Evolutionary conservation across 768 basidiomycete genomes (phyloP).

Genomic region (Mycena floridula): DNA sequence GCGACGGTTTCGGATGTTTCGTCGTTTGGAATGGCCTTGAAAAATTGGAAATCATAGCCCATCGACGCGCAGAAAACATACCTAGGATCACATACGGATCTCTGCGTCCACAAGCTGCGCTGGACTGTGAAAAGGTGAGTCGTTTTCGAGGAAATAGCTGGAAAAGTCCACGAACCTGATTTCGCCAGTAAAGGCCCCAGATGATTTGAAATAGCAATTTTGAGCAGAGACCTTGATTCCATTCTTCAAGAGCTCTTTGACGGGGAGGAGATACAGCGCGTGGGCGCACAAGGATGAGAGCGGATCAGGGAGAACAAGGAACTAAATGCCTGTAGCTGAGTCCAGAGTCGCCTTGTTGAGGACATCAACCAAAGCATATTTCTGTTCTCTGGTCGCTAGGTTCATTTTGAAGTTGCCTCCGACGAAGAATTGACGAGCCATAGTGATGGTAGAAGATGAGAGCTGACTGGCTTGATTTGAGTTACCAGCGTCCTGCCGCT

Average conservation of each 20-base stretch:
- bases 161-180: slow-evolving; percentile 69
- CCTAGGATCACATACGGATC: slow-evolving; percentile 88
- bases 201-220: slow-evolving; percentile 79
- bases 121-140: slow-evolving; percentile 40
- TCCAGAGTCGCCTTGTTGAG: slow-evolving; percentile 82
- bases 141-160: slow-evolving; percentile 54
- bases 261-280: slow-evolving; percentile 75
- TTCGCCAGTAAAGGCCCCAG: slow-evolving; percentile 95
- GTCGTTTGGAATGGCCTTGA: slow-evolving; percentile 89
- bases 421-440: slow-evolving; percentile 87
- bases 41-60: not conserved
- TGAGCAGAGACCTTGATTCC: slow-evolving; percentile 83
- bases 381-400: slow-evolving; percentile 59
- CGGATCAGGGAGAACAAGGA: no score
- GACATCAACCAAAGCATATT: slow-evolving; percentile 55
- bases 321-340: slow-evolving; percentile 63
- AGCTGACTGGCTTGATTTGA: no score
- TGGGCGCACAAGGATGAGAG: no score
- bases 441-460: no score
- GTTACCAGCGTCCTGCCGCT: no score
- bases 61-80: slow-evolving; percentile 25
- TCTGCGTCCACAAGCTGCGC: slow-evolving; percentile 80
- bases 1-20: slow-evolving; percentile 83
- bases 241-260: slow-evolving; percentile 55
- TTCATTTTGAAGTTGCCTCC: slow-evolving; percentile 99